Base-by-base conservation (phyloP, 805 yeast genomes). In the Monosporozyma unispora region DNA sequence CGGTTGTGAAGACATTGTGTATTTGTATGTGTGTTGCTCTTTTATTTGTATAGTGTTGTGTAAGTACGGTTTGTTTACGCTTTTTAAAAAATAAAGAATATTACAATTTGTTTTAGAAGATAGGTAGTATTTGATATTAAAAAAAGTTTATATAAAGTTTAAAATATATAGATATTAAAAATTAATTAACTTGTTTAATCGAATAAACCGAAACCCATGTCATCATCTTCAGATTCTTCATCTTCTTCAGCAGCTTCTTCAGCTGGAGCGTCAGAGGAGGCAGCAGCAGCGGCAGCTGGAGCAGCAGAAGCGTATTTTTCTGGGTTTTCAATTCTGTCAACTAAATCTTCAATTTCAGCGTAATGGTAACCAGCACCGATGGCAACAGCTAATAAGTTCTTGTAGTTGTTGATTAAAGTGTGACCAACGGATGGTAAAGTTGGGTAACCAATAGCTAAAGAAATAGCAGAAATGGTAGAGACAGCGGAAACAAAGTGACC, bases 301-400 rank as follows among this genome's bases (percentile, higher is more conserved):
- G 97, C 97, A 77, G 96, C 95, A 70, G 98, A 84, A 72, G 98
- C 99, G 78, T 91, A 93, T 75, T 96, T 96, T 60, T 93, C 98
- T 75, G 99, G 99, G 95, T 93, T 91, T 75, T 96, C 98, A 69
- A 93, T 80, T 80, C 98, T 87, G 86, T 93, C 99, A 86, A 88
- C 88, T 80, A 93, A 84, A 63, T 91, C 90, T 81, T 90, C 99
- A 64, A 96, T 87, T 76, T 96, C 98, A 78, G 95, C 97, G 80
- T 84, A 93, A 71, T 96, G 86, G 87, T 90, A 93, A 75, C 93
- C 96, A 70, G 98, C 83, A 71, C 96, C 99, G 77, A 93, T 80
- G 61, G 99, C 95, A 70, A 93, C 82, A 70, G 98, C 96, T 75
- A 93, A 81, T 71, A 93, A 81, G 81, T 91, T 85, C 95, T 93